These are phyloP conservation scores for Diaporthe citri DNA, from an alignment of 2,329 filamentous ascomycete species.

Conservation along the genomic window DNA sequence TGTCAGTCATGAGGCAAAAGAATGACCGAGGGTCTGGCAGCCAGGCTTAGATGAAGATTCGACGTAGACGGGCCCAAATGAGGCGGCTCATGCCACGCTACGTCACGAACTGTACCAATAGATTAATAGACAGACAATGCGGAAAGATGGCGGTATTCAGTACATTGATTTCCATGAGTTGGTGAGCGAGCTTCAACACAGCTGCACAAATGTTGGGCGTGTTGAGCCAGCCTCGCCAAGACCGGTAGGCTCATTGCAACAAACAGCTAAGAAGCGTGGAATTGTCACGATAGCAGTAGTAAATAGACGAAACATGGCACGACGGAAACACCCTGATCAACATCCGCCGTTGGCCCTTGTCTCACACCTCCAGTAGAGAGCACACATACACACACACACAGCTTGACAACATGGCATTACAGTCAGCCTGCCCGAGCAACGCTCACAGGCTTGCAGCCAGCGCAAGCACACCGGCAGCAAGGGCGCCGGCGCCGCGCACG, in stretches of 20 bases:
- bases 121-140: conserved; percentile 25
- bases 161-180: background rate
- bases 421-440: background rate
- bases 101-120: conserved; percentile 24
- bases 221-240: background rate
- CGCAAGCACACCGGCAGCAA: conserved; percentile 24
- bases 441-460: conserved; percentile 29
- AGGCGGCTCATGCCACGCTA: conserved; percentile 13
- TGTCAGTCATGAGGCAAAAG: conserved; percentile 1
- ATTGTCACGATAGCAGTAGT: background rate
- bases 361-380: background rate
- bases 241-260: too few species aligned
- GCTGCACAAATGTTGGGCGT: background rate
- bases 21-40: conserved; percentile 6
- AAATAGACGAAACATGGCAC: background rate
- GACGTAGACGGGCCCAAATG: background rate
- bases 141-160: background rate
- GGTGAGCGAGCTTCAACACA: background rate
- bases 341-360: background rate
- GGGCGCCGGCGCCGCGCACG: conserved; percentile 23
- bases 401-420: background rate
- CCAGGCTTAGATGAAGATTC: conserved; percentile 21
- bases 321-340: background rate
- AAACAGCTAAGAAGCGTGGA: background rate
- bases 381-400: background rate